Evolutionary conservation across 495 filamentous ascomycete species (phyloP).

Genomic region (Talaromyces adpressus): DNA sequence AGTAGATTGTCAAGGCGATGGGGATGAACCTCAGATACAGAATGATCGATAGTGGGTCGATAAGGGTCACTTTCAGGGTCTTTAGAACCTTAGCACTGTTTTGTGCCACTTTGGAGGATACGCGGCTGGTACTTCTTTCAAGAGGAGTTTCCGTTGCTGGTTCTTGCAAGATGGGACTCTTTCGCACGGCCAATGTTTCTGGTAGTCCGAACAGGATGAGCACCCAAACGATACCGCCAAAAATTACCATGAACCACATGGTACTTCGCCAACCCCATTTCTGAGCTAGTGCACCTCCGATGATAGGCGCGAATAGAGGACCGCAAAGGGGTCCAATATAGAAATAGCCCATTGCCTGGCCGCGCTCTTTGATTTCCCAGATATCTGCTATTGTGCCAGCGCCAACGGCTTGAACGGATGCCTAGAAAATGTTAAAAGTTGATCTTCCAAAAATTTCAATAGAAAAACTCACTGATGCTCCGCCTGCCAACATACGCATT

Average conservation of each 20-base stretch:
- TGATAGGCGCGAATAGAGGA: conserved; percentile 77
- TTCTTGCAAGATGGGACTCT: conserved; percentile 13
- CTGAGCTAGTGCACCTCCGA: conserved; percentile 71
- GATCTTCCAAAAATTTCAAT: neutral
- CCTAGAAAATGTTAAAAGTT: conserved; percentile 17
- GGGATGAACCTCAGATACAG: conserved; percentile 75
- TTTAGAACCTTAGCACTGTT: conserved; percentile 46
- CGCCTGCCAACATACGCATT: conserved; percentile 76
- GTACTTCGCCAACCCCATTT: conserved; percentile 76
- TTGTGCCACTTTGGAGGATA: conserved; percentile 55
- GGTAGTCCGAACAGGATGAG: conserved; percentile 63
- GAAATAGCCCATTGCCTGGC: conserved; percentile 86
- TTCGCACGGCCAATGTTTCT: conserved; percentile 48
- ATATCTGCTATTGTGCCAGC: conserved; percentile 91
- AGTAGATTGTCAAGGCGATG: conserved; percentile 73
- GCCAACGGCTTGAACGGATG: conserved; percentile 85
- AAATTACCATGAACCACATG: conserved; percentile 79
- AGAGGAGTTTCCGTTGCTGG: conserved; percentile 14
- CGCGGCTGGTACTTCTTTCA: conserved; percentile 41
- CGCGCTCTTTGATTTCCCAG: conserved; percentile 76
- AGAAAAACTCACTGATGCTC: conserved; percentile 44
- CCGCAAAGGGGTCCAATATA: conserved; percentile 87
- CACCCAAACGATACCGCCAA: conserved; percentile 58
- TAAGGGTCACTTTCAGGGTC: conserved; percentile 56
- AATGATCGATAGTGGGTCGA: conserved; percentile 77